Conservation (phyloP, 306 rosid species). For the Cicer cuneatum region DNA sequence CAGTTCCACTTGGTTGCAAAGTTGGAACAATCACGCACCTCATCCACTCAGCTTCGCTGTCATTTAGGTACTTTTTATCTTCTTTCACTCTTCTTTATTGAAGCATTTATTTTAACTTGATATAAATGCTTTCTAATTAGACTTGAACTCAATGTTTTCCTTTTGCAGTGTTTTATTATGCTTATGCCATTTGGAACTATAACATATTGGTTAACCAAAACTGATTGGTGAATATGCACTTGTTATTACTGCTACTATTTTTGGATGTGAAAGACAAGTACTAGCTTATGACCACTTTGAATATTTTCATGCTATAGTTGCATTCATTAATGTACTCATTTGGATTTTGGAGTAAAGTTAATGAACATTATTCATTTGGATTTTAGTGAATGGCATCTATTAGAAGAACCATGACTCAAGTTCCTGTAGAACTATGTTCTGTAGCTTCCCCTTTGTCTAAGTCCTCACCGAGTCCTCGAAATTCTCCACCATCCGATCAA, state of each 20-base stretch:
- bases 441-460: constrained; percentile 83
- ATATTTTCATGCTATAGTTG: constrained; percentile 11
- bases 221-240: constrained; percentile 13
- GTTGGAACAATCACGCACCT: constrained; percentile 34
- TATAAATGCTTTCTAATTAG: constrained; percentile 20
- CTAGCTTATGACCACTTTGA: constrained; percentile 31
- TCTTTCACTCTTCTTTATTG: constrained; percentile 14
- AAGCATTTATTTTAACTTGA: not conserved
- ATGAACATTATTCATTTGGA: constrained; percentile 36
- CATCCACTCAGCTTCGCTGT: constrained; percentile 37
- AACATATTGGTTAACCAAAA: constrained; percentile 36
- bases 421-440: constrained; percentile 71
- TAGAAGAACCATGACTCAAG: constrained; percentile 82
- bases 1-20: constrained; percentile 25
- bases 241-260: constrained; percentile 26
- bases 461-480: constrained; percentile 66
- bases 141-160: constrained; percentile 19
- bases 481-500: constrained; percentile 53
- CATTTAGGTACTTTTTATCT: constrained; percentile 42
- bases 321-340: not conserved
- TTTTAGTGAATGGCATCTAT: constrained; percentile 71
- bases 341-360: constrained; percentile 19
- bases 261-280: constrained; percentile 37
- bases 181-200: constrained; percentile 30
- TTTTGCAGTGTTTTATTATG: constrained; percentile 34